Evolutionary conservation across 2,329 filamentous ascomycete genomes (phyloP).

Genomic region (Fusarium tanahbumbuense): DNA sequence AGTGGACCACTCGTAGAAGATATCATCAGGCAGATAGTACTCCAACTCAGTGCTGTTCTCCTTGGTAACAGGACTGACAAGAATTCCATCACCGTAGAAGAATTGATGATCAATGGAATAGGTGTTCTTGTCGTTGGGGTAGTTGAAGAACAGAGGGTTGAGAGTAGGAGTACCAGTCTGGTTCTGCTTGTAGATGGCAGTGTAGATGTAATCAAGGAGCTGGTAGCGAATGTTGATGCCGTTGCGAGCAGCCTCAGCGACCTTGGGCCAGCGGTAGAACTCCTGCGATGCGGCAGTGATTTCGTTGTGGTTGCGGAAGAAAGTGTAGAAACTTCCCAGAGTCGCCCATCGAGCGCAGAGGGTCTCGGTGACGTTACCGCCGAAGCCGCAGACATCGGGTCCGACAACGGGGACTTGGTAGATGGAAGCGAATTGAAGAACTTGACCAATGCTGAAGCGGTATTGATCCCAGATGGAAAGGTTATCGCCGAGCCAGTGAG

Average conservation of each 20-base stretch:
- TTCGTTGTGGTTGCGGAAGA: slow-evolving; percentile 75
- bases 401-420: slow-evolving; percentile 78
- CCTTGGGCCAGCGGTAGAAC: slow-evolving; percentile 74
- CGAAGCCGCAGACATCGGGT: slow-evolving; percentile 83
- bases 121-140: slow-evolving; percentile 61
- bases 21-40: slow-evolving; percentile 61
- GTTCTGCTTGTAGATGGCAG: slow-evolving; percentile 71
- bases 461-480: slow-evolving; percentile 67
- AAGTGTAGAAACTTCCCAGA: slow-evolving; percentile 74
- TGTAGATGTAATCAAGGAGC: slow-evolving; percentile 81
- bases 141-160: slow-evolving; percentile 77
- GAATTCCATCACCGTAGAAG: slow-evolving; percentile 59
- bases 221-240: slow-evolving; percentile 77
- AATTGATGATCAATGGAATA: slow-evolving; percentile 61
- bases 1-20: slow-evolving; percentile 64
- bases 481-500: slow-evolving; percentile 67
- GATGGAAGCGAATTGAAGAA: slow-evolving; percentile 71
- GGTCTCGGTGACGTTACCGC: slow-evolving; percentile 59
- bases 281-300: slow-evolving; percentile 63
- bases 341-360: slow-evolving; percentile 67
- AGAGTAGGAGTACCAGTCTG: slow-evolving; percentile 72
- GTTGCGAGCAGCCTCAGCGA: slow-evolving; percentile 71
- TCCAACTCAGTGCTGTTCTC: slow-evolving; percentile 56
- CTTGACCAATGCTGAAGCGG: slow-evolving; percentile 66
- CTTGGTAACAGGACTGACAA: slow-evolving; percentile 60